phyloP scores from a whole-genome alignment of 2,329 filamentous ascomycete species.

The Neonectria sp. region DNA sequence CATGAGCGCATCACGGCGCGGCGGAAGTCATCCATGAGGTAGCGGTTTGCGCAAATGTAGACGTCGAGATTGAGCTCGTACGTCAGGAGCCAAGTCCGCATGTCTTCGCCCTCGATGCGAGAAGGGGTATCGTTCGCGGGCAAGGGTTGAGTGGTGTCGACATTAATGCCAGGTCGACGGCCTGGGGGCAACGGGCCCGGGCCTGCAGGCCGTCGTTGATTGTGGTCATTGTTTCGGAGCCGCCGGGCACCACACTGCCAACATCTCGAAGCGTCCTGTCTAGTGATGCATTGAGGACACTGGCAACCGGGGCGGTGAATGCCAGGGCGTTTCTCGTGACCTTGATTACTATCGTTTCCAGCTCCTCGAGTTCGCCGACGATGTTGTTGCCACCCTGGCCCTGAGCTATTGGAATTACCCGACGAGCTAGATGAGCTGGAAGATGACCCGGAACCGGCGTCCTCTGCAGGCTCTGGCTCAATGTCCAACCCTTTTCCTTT shows the following conservation, averaged over 20 bases:
- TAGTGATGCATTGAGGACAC: slow-evolving; percentile 57
- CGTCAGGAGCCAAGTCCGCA: slow-evolving; percentile 63
- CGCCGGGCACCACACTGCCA: slow-evolving; percentile 44
- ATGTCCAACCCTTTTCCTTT: slow-evolving; percentile 59
- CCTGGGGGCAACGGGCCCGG: slow-evolving; percentile 6
- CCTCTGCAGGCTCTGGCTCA: slow-evolving; percentile 42
- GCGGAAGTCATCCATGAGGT: slow-evolving; percentile 63
- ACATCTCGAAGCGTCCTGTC: slow-evolving; percentile 39
- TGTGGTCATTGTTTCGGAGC: slow-evolving; percentile 29
- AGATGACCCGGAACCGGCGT: slow-evolving; percentile 53
- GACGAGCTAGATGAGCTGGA: slow-evolving; percentile 42
- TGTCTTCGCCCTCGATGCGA: slow-evolving; percentile 60
- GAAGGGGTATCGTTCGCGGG: slow-evolving; percentile 10
- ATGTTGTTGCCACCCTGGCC: slow-evolving; percentile 33
- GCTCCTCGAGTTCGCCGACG: slow-evolving; percentile 33
- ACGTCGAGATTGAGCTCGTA: slow-evolving; percentile 65
- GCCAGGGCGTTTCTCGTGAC: slow-evolving; percentile 59
- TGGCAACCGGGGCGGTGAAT: slow-evolving; percentile 61
- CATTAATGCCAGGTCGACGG: neutral
- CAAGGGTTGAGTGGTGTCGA: neutral
- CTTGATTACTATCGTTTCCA: slow-evolving; percentile 15
- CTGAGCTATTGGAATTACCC: slow-evolving; percentile 37
- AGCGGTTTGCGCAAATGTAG: slow-evolving; percentile 65
- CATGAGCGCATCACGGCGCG: slow-evolving; percentile 57
- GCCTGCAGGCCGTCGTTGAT: slow-evolving; percentile 8